phyloP scores from a whole-genome alignment of 352 stramenopile species.

The Phytophthora vignae region DNA sequence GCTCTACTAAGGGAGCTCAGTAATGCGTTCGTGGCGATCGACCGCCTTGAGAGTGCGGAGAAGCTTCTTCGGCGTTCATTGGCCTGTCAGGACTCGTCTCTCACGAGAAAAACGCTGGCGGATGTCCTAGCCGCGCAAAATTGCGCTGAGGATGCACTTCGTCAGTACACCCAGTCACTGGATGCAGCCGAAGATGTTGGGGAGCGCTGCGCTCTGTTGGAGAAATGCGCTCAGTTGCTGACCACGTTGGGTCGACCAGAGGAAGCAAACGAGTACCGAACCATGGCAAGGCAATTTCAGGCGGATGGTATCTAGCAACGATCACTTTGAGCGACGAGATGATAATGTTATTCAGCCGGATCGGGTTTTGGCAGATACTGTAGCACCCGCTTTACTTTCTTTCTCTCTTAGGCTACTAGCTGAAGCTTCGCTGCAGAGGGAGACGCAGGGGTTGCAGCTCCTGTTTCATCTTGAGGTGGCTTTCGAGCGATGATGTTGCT shows the following conservation, averaged over 20 bases:
- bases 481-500: constrained; percentile 41
- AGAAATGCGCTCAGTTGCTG: constrained; percentile 70
- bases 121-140: constrained; percentile 85
- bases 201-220: constrained; percentile 60
- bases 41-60: constrained; percentile 80
- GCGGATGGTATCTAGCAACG: constrained; percentile 20
- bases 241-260: constrained; percentile 75
- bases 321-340: constrained; percentile 3
- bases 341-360: constrained; percentile 14
- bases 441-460: constrained; percentile 1
- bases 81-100: constrained; percentile 71
- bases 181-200: constrained; percentile 42
- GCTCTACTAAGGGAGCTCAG: constrained; percentile 81
- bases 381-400: not conserved
- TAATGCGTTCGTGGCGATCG: constrained; percentile 80
- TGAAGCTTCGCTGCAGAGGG: constrained; percentile 5
- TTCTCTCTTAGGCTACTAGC: constrained; percentile 15
- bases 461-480: constrained; percentile 11
- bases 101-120: constrained; percentile 80
- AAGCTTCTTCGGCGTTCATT: constrained; percentile 71
- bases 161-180: constrained; percentile 74
- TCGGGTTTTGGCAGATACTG: not conserved
- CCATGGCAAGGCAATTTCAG: constrained; percentile 64
- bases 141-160: constrained; percentile 75
- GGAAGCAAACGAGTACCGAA: constrained; percentile 70